Percentiles rank a stretch among this genome's conserved stretches.
Evolutionary conservation across 2,329 filamentous ascomycete genomes (phyloP).

Genomic region (Hymenoscyphus occultus): DNA sequence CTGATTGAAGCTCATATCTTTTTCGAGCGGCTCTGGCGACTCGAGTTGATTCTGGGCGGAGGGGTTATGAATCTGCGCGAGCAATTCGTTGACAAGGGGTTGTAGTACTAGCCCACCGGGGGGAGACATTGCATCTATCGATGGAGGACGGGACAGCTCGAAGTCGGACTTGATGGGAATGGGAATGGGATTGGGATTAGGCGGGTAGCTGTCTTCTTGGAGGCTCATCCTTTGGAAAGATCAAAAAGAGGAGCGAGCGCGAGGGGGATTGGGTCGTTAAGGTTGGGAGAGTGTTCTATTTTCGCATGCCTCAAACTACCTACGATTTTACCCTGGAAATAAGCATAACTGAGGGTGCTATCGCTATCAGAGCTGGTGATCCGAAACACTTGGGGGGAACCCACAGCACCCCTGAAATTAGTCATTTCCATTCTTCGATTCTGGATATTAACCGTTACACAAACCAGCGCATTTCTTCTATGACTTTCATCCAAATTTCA

Average conservation of each 20-base stretch:
- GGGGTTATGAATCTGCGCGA: conserved; percentile 26
- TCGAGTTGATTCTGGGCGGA: conserved; percentile 28
- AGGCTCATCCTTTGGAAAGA: conserved; percentile 8
- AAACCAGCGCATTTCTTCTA: background rate
- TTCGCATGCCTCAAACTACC: conserved; percentile 9
- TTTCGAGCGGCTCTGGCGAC: conserved; percentile 29
- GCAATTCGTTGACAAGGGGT: conserved; percentile 21
- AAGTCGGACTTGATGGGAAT: conserved; percentile 31
- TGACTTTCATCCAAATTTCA: too few species aligned
- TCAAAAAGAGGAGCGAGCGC: conserved; percentile 6
- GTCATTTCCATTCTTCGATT: background rate
- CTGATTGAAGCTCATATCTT: conserved; percentile 15
- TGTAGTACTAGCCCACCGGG: conserved; percentile 16
- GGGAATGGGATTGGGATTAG: conserved; percentile 29
- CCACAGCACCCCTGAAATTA: conserved; percentile 3
- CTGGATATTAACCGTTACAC: conserved; percentile 5
- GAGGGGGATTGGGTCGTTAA: conserved; percentile 4
- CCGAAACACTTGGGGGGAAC: conserved; percentile 4
- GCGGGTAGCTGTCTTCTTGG: conserved; percentile 23
- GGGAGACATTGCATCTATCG: conserved; percentile 24
- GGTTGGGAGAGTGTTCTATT: conserved; percentile 8
- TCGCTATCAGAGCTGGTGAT: conserved; percentile 6
- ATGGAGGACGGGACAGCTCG: conserved; percentile 22
- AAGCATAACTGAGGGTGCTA: conserved; percentile 11
- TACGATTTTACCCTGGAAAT: conserved; percentile 7